Percentiles rank a stretch among this genome's conserved stretches.
Conservation (phyloP, 768 basidiomycete genomes). For the Nidularia pulvinata region DNA sequence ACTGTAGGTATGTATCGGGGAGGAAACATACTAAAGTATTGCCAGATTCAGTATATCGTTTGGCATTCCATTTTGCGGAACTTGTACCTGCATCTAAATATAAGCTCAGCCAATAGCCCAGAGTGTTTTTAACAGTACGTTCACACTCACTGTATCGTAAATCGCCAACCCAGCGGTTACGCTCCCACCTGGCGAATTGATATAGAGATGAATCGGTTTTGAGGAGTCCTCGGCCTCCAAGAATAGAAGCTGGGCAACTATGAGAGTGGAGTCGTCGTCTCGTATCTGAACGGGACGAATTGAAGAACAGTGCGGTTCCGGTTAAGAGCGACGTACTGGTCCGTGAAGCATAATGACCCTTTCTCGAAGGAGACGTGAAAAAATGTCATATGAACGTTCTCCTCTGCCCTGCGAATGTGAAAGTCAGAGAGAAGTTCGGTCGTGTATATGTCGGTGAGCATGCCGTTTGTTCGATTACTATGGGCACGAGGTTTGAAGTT, state of each 20-base stretch:
- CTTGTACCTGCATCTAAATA: constrained; percentile 68
- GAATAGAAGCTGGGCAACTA: constrained; percentile 92
- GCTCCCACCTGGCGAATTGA: constrained; percentile 95
- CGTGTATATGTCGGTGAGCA: constrained; percentile 6
- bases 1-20: constrained; percentile 96
- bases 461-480: constrained; percentile 93
- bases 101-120: background rate
- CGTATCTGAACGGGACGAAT: constrained; percentile 57
- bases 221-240: constrained; percentile 94
- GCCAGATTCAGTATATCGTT: constrained; percentile 1
- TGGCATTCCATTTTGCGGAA: constrained; percentile 3
- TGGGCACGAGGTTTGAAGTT: constrained; percentile 76
- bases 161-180: constrained; percentile 97
- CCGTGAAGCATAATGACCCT: constrained; percentile 96
- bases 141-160: constrained; percentile 89
- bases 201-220: constrained; percentile 95
- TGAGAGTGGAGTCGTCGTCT: constrained; percentile 86
- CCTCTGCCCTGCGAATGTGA: constrained; percentile 62
- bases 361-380: constrained; percentile 89
- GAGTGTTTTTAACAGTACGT: background rate
- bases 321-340: constrained; percentile 59
- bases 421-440: background rate
- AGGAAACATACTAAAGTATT: constrained; percentile 75
- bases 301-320: background rate
- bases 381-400: constrained; percentile 94